phyloP scores from a whole-genome alignment of 2,329 filamentous ascomycete species.

The Aureobasidium sp. region DNA sequence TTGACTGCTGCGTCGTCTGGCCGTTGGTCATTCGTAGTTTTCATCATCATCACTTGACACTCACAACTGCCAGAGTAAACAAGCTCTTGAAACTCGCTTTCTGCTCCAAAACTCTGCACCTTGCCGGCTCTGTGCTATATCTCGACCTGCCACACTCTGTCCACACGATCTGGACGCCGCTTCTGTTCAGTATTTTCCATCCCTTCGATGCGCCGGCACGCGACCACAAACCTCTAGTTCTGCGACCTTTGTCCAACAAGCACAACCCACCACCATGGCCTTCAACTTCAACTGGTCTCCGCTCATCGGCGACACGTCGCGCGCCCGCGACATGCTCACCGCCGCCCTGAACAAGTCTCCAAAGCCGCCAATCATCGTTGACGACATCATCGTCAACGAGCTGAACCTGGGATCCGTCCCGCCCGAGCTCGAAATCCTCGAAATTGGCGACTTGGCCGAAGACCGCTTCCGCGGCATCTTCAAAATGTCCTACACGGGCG shows the following conservation, averaged over 20 bases:
- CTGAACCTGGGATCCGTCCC: slow-evolving; percentile 92
- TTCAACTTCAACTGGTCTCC: slow-evolving; percentile 99
- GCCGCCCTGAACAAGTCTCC: slow-evolving; percentile 94
- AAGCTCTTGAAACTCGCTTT: background rate
- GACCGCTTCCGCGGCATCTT: slow-evolving; percentile 97
- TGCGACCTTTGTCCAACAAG: slow-evolving; percentile 31
- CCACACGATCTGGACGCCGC: background rate
- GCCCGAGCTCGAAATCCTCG: slow-evolving; percentile 90
- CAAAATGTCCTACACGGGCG: slow-evolving; percentile 97
- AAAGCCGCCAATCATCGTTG: slow-evolving; percentile 97
- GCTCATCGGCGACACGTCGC: slow-evolving; percentile 85
- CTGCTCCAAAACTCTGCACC: background rate
- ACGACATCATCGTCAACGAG: slow-evolving; percentile 97
- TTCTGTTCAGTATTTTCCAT: background rate
- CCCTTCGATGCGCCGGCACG: slow-evolving; percentile 12
- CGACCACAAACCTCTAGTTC: slow-evolving; percentile 1
- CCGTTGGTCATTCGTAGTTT: background rate
- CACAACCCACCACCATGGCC: slow-evolving; percentile 55
- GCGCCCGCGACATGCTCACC: slow-evolving; percentile 88
- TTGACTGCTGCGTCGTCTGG: too few relatives aligned
- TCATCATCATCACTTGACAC: background rate
- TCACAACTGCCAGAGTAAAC: background rate
- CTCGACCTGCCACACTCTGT: background rate
- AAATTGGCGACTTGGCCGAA: slow-evolving; percentile 95
- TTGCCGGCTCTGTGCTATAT: background rate